These are phyloP conservation scores for Penicillium sp. DNA, from an alignment of 2,329 filamentous ascomycete species.

Conservation along the genomic window DNA sequence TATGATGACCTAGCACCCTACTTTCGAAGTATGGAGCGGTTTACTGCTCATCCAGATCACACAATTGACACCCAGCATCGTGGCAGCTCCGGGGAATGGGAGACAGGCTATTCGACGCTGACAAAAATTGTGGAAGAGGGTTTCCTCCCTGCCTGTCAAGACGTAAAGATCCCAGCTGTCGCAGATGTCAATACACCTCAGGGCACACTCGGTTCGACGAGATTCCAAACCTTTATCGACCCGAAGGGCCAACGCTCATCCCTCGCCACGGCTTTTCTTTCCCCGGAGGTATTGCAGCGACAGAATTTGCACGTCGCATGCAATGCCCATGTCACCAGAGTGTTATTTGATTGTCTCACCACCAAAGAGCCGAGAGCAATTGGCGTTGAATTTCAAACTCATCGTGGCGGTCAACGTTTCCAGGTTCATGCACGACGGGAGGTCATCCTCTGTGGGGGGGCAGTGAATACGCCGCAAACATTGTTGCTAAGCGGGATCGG, in stretches of 20 bases:
- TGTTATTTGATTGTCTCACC: conserved; percentile 25
- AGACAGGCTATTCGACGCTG: conserved; percentile 20
- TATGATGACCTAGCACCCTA: conserved; percentile 53
- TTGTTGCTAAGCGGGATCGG: conserved; percentile 41
- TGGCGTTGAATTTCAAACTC: conserved; percentile 21
- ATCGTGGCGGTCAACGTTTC: conserved; percentile 14
- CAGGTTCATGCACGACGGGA: conserved; percentile 26
- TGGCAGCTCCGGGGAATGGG: conserved; percentile 15
- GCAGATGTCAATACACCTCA: conserved; percentile 8
- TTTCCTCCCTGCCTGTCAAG: conserved; percentile 17
- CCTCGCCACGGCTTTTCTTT: conserved; percentile 22
- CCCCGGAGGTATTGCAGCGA: conserved; percentile 13
- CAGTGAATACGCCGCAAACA: conserved; percentile 37
- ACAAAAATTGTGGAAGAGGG: conserved; percentile 23
- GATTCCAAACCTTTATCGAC: conserved; percentile 24
- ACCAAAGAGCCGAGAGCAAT: conserved; percentile 4
- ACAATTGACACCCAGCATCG: conserved; percentile 16
- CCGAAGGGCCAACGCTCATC: conserved; percentile 23
- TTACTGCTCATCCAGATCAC: conserved; percentile 18
- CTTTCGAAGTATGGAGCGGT: conserved; percentile 39
- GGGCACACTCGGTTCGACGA: conserved; percentile 15
- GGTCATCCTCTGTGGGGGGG: conserved; percentile 37
- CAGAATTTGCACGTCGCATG: conserved; percentile 23
- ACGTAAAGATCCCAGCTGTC: not conserved
- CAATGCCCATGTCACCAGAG: conserved; percentile 26